Evolutionary conservation across 306 rosid genomes (phyloP).

Genomic region (Ziziphus jujuba): DNA sequence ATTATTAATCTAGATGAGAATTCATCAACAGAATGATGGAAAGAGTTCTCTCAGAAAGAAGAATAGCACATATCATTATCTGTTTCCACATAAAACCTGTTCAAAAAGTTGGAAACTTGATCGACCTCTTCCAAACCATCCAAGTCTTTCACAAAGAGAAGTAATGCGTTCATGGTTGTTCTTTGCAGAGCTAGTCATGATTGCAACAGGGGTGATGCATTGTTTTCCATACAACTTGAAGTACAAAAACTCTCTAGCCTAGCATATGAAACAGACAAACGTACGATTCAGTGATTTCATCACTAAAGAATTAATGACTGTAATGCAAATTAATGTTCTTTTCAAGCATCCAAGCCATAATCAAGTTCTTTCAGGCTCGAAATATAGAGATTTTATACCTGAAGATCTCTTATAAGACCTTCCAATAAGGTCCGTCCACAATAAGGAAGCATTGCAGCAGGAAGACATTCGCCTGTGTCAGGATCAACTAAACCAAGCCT

Average conservation of each 20-base stretch:
- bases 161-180: slow-evolving; percentile 73
- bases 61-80: slow-evolving; percentile 12
- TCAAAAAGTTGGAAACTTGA: slow-evolving; percentile 92
- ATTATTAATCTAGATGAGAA: slow-evolving; percentile 19
- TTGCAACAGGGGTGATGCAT: slow-evolving; percentile 91
- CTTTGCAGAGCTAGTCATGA: slow-evolving; percentile 97
- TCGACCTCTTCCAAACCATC: slow-evolving; percentile 97
- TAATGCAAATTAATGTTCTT: slow-evolving; percentile 23
- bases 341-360: slow-evolving; percentile 18
- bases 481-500: slow-evolving; percentile 93
- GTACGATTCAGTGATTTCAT: slow-evolving; percentile 19
- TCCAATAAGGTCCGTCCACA: slow-evolving; percentile 98
- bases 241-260: slow-evolving; percentile 98
- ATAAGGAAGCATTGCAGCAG: slow-evolving; percentile 95
- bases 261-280: slow-evolving; percentile 32
- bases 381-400: slow-evolving; percentile 62
- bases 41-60: slow-evolving; percentile 16
- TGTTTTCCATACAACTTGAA: slow-evolving; percentile 84
- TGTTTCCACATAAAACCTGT: slow-evolving; percentile 69
- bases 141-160: slow-evolving; percentile 73
- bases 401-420: slow-evolving; percentile 95
- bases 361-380: slow-evolving; percentile 16
- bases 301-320: slow-evolving; percentile 2
- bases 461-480: slow-evolving; percentile 87
- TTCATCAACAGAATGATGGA: slow-evolving; percentile 19